A percentile compares a stretch with the other conserved stretches of the same genome.
These are phyloP conservation scores for Peronosclerospora sorghi DNA, from an alignment of 352 stramenopile genomes.

Conservation along the genomic window DNA sequence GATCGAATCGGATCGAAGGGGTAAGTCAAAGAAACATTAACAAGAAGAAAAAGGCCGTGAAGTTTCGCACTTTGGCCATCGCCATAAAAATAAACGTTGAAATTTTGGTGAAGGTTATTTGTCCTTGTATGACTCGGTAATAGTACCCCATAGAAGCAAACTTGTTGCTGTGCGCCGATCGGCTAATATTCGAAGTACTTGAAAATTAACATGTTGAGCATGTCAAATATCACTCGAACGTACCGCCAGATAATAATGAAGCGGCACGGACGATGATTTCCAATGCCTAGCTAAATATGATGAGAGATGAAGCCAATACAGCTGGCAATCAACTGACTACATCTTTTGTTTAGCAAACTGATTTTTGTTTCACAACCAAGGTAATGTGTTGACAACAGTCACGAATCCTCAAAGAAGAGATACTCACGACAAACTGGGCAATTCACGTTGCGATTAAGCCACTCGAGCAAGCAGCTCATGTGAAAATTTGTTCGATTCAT, in stretches of 20 bases:
- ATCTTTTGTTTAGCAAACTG: not conserved
- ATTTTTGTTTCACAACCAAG: not conserved
- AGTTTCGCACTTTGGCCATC: not conserved
- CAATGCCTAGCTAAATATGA: not conserved
- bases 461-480: conserved; percentile 80
- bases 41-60: not conserved
- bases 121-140: not conserved
- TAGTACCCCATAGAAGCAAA: conserved; percentile 7
- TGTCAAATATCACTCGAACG: not conserved
- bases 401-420: conserved; percentile 80
- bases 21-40: conserved; percentile 3
- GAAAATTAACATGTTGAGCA: not conserved
- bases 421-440: conserved; percentile 81
- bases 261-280: not conserved
- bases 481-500: conserved; percentile 88
- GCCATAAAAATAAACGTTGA: conserved; percentile 20
- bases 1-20: conserved; percentile 13
- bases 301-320: not conserved
- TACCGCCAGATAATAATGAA: not conserved
- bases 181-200: conserved; percentile 1
- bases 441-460: conserved; percentile 73
- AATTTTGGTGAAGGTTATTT: conserved; percentile 5
- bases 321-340: conserved; percentile 1
- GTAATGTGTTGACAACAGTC: conserved; percentile 9
- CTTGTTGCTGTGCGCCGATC: conserved; percentile 6